A percentile compares a stretch with the other conserved stretches of the same genome.
These are phyloP conservation scores for Coprinopsis sp. DNA, from an alignment of 768 basidiomycete genomes.

Conservation along the genomic window DNA sequence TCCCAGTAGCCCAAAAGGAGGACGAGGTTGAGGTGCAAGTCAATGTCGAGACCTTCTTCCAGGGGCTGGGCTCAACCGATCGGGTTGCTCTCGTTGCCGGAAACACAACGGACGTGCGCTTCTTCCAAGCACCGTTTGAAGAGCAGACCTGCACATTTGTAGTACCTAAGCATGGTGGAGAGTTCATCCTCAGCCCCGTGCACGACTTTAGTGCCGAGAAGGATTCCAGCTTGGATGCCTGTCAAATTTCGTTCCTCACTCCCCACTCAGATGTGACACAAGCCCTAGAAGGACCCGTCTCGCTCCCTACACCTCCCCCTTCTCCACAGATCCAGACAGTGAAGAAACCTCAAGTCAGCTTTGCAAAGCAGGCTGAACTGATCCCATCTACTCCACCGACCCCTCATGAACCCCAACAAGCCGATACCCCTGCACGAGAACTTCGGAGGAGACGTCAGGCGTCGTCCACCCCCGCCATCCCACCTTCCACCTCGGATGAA, in stretches of 20 bases:
- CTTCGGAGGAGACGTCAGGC: background rate
- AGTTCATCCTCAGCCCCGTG: conserved; percentile 15
- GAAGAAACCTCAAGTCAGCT: background rate
- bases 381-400: conserved; percentile 1
- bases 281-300: conserved; percentile 8
- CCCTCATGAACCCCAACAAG: background rate
- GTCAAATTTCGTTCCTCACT: conserved; percentile 32
- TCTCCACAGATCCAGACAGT: conserved; percentile 28
- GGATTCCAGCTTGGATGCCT: conserved; percentile 8
- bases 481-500: background rate
- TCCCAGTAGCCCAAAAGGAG: background rate
- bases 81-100: background rate
- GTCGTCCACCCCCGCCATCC: background rate
- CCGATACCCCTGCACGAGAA: background rate
- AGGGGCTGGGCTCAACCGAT: background rate
- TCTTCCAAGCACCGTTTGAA: background rate
- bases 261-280: conserved; percentile 19
- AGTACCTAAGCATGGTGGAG: conserved; percentile 21
- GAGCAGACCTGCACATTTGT: conserved; percentile 12
- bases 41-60: background rate
- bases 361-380: background rate
- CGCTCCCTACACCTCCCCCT: conserved; percentile 34
- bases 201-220: conserved; percentile 5
- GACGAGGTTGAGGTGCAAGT: background rate
- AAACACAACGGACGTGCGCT: background rate